Evolutionary conservation across 225 moss, liverwort and hornwort species (phyloP).

Genomic region (Physcomitrium patens): DNA sequence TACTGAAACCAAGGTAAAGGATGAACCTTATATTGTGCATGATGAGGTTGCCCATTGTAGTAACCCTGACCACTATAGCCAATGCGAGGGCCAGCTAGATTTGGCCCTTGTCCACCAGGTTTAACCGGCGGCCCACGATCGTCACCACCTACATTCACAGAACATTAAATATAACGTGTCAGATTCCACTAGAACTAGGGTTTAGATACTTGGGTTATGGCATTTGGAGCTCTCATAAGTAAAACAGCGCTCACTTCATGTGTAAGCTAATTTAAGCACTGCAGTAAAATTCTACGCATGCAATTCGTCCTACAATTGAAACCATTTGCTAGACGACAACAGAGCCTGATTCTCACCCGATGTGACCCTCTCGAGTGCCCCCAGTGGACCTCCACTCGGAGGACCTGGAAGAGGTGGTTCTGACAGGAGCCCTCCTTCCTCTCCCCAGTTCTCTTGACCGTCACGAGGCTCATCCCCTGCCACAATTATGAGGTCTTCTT

Average conservation of each 20-base stretch:
- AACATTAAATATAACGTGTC: constrained; percentile 12
- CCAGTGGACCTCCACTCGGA: constrained; percentile 62
- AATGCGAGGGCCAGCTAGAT: constrained; percentile 82
- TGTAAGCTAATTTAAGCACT: constrained; percentile 9
- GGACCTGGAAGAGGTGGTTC: constrained; percentile 65
- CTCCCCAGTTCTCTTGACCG: constrained; percentile 93
- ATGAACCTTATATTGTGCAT: constrained; percentile 89
- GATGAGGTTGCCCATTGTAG: constrained; percentile 80
- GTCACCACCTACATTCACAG: constrained; percentile 62
- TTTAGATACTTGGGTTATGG: not conserved
- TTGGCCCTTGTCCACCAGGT: constrained; percentile 57
- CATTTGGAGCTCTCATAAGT: not conserved
- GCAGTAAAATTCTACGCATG: not conserved
- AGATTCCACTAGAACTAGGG: constrained; percentile 4
- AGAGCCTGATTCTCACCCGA: constrained; percentile 36
- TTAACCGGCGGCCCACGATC: constrained; percentile 73
- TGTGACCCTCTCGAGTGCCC: constrained; percentile 58
- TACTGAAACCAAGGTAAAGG: not conserved
- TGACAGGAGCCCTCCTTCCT: constrained; percentile 56
- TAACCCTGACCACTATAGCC: constrained; percentile 98
- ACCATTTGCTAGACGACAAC: not conserved
- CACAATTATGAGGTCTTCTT: constrained; percentile 89
- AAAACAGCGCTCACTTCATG: not conserved
- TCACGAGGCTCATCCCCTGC: constrained; percentile 76
- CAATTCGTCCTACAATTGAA: constrained; percentile 40